These are phyloP conservation scores for Botrytis pseudocinerea DNA, from an alignment of 2,329 filamentous ascomycete species.

Conservation along the genomic window DNA sequence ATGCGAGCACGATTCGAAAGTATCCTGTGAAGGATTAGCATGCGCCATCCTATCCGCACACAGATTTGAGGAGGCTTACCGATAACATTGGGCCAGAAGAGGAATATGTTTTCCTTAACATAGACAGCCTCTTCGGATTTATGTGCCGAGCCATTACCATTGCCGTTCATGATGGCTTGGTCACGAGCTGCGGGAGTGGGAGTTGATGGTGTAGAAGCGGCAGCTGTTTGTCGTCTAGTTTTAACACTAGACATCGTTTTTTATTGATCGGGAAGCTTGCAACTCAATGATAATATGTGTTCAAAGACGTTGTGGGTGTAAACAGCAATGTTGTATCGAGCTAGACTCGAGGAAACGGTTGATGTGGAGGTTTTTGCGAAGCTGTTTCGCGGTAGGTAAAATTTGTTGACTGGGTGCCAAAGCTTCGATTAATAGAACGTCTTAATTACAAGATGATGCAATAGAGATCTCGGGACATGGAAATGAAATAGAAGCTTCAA, in stretches of 20 bases:
- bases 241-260: slow-evolving; percentile 39
- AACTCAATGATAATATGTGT: background rate
- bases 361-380: slow-evolving; percentile 12
- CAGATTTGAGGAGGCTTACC: slow-evolving; percentile 63
- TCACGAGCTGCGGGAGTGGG: slow-evolving; percentile 34
- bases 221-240: slow-evolving; percentile 39
- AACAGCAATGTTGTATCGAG: background rate
- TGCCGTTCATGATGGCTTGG: slow-evolving; percentile 47
- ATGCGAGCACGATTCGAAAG: slow-evolving; percentile 73
- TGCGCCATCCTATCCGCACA: background rate
- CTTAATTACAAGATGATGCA: background rate
- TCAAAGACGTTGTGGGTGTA: background rate
- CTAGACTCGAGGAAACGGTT: background rate
- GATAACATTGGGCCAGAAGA: slow-evolving; percentile 81
- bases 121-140: slow-evolving; percentile 43
- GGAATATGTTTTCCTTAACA: slow-evolving; percentile 71
- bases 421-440: background rate
- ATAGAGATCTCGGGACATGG: background rate
- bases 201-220: slow-evolving; percentile 36
- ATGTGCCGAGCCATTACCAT: slow-evolving; percentile 49
- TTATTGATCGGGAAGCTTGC: slow-evolving; percentile 24
- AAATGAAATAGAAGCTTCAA: background rate
- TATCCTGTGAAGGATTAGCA: slow-evolving; percentile 59
- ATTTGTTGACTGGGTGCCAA: background rate
- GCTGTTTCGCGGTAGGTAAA: slow-evolving; percentile 15